Conservation (phyloP, 2,329 filamentous ascomycete genomes). For the Penicillium brasilianum region DNA sequence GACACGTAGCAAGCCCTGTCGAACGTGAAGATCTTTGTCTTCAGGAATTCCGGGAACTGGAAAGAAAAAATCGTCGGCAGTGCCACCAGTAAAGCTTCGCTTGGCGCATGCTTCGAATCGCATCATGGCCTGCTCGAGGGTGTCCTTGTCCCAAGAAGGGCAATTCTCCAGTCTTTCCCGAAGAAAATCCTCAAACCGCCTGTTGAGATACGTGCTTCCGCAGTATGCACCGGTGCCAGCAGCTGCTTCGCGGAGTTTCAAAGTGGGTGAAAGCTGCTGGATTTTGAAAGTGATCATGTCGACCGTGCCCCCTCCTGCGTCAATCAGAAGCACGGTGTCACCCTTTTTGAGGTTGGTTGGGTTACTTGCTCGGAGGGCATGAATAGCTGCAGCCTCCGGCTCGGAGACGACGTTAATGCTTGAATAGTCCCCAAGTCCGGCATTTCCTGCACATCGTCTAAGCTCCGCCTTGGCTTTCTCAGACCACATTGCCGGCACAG, state of each 20-base stretch:
- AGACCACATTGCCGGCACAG: too few species aligned
- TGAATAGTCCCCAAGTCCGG: too few species aligned
- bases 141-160: not conserved
- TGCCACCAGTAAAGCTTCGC: not conserved
- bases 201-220: conserved; percentile 37
- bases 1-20: not conserved
- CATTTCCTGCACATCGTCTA: too few species aligned
- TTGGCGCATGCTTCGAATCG: not conserved
- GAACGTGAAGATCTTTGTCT: not conserved
- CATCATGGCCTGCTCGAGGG: not conserved
- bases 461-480: too few species aligned
- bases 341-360: conserved; percentile 21
- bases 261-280: conserved; percentile 26
- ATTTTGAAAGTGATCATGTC: conserved; percentile 39
- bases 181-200: not conserved
- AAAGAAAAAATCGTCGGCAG: not conserved
- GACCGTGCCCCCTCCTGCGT: conserved; percentile 37
- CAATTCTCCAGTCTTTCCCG: not conserved
- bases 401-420: conserved; percentile 28
- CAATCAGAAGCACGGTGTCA: conserved; percentile 19
- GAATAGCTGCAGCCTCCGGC: conserved; percentile 33
- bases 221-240: conserved; percentile 32
- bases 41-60: not conserved
- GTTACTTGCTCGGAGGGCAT: conserved; percentile 16
- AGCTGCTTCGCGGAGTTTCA: conserved; percentile 34